These are phyloP conservation scores for Verticillium longisporum DNA, from an alignment of 2,329 filamentous ascomycete genomes.

Conservation along the genomic window DNA sequence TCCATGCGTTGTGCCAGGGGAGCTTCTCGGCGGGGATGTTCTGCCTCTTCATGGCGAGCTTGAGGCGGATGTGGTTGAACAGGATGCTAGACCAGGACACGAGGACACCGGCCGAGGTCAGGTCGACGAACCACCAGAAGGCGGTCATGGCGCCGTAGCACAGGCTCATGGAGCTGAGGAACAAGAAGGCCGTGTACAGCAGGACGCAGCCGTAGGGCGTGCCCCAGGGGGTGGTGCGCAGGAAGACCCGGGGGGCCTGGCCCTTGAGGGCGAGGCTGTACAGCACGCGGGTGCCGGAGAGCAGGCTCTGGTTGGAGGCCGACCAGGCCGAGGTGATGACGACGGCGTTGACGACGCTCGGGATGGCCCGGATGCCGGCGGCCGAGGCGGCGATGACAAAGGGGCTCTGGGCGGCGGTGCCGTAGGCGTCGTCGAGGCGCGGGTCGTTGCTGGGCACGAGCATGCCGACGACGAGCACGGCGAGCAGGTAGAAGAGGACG, in stretches of 20 bases:
- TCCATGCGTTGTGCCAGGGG: slow-evolving; percentile 59
- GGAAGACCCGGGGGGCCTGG: slow-evolving; percentile 51
- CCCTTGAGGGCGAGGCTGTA: slow-evolving; percentile 53
- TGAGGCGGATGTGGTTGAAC: slow-evolving; percentile 52
- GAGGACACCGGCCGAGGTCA: slow-evolving; percentile 56
- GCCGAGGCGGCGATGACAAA: slow-evolving; percentile 64
- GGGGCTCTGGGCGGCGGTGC: slow-evolving; percentile 44
- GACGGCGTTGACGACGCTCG: slow-evolving; percentile 69
- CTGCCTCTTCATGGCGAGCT: slow-evolving; percentile 47
- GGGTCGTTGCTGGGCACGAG: slow-evolving; percentile 35
- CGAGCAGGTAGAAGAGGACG: slow-evolving; percentile 43
- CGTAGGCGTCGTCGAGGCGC: slow-evolving; percentile 32
- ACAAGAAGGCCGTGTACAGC: slow-evolving; percentile 47
- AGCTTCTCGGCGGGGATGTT: slow-evolving; percentile 40
- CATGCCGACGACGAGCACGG: slow-evolving; percentile 44
- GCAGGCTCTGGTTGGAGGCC: slow-evolving; percentile 59
- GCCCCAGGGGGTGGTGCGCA: slow-evolving; percentile 52
- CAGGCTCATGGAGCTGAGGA: slow-evolving; percentile 51
- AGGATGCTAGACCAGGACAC: slow-evolving; percentile 56
- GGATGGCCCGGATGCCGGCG: slow-evolving; percentile 60
- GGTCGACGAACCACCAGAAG: slow-evolving; percentile 57
- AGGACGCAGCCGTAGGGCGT: slow-evolving; percentile 49
- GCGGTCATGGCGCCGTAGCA: slow-evolving; percentile 52
- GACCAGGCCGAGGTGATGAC: slow-evolving; percentile 68
- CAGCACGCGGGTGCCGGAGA: slow-evolving; percentile 51